Conservation (phyloP, 495 filamentous ascomycete genomes). For the Daldinia concentrica region DNA sequence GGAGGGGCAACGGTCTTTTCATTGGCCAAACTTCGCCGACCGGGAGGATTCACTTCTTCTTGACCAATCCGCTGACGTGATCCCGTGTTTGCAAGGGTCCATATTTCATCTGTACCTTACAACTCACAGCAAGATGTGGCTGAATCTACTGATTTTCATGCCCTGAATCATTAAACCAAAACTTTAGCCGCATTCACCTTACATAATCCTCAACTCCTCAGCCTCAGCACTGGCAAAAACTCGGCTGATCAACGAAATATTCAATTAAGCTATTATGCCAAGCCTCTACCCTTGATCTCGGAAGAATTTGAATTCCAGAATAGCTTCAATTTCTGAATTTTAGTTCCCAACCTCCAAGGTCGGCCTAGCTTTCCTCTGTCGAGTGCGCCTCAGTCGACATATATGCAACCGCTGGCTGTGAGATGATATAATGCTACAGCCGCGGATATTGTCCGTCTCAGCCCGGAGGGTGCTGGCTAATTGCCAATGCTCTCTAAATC, state of each 20-base stretch:
- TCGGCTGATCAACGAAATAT: slow-evolving; percentile 15
- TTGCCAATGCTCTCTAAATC: slow-evolving; percentile 55
- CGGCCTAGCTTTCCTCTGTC: slow-evolving; percentile 16
- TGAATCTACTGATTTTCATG: neutral
- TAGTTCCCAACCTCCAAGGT: slow-evolving; percentile 20
- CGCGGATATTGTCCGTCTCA: slow-evolving; percentile 65
- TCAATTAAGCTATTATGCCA: slow-evolving; percentile 3
- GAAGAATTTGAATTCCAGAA: slow-evolving; percentile 43
- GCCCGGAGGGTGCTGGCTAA: slow-evolving; percentile 54
- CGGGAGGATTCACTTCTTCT: slow-evolving; percentile 18
- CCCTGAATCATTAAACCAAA: neutral
- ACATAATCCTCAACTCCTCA: neutral
- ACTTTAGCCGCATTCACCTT: neutral
- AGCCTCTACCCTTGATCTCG: slow-evolving; percentile 26
- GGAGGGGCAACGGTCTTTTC: slow-evolving; percentile 53
- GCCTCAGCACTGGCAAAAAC: slow-evolving; percentile 18
- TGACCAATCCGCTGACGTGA: slow-evolving; percentile 48
- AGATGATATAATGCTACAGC: slow-evolving; percentile 67
- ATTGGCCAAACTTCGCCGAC: slow-evolving; percentile 49
- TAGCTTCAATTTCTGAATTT: slow-evolving; percentile 45
- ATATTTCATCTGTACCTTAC: slow-evolving; percentile 4
- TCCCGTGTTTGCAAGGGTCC: slow-evolving; percentile 28
- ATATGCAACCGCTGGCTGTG: slow-evolving; percentile 18
- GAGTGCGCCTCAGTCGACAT: slow-evolving; percentile 23
- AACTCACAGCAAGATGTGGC: slow-evolving; percentile 4